Evolutionary conservation across 495 filamentous ascomycete genomes (phyloP).

Genomic region (Penicillium waksmanii): DNA sequence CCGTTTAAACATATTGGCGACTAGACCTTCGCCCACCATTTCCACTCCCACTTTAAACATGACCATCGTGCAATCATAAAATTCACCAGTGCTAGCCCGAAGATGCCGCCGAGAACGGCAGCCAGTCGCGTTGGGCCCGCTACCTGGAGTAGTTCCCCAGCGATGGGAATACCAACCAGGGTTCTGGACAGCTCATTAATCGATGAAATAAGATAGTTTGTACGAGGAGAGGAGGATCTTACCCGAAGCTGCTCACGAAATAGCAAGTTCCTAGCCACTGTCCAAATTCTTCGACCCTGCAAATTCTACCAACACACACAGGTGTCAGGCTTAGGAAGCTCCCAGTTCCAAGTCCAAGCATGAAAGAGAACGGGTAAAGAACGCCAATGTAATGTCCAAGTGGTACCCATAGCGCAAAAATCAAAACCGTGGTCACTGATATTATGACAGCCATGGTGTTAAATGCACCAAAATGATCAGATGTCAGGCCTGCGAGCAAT

Average conservation of each 20-base stretch:
- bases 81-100: conserved; percentile 1
- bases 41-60: conserved; percentile 15
- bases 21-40: conserved; percentile 8
- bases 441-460: conserved; percentile 52
- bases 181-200: conserved; percentile 5
- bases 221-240: conserved; percentile 2
- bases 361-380: conserved; percentile 56
- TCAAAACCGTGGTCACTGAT: conserved; percentile 45
- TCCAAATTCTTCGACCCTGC: conserved; percentile 60
- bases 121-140: conserved; percentile 13
- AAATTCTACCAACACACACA: conserved; percentile 62
- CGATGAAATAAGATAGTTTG: background rate
- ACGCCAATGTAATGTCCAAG: conserved; percentile 48
- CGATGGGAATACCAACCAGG: conserved; percentile 15
- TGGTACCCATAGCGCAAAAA: conserved; percentile 59
- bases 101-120: conserved; percentile 11
- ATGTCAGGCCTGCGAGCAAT: conserved; percentile 65
- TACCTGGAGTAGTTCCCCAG: conserved; percentile 12
- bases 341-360: conserved; percentile 62
- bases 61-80: conserved; percentile 15
- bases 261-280: conserved; percentile 67
- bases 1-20: too few species aligned
- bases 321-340: conserved; percentile 63
- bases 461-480: conserved; percentile 69
- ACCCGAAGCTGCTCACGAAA: conserved; percentile 59